phyloP scores from a whole-genome alignment of 2,329 filamentous ascomycete species.

The Xylaria sp. region DNA sequence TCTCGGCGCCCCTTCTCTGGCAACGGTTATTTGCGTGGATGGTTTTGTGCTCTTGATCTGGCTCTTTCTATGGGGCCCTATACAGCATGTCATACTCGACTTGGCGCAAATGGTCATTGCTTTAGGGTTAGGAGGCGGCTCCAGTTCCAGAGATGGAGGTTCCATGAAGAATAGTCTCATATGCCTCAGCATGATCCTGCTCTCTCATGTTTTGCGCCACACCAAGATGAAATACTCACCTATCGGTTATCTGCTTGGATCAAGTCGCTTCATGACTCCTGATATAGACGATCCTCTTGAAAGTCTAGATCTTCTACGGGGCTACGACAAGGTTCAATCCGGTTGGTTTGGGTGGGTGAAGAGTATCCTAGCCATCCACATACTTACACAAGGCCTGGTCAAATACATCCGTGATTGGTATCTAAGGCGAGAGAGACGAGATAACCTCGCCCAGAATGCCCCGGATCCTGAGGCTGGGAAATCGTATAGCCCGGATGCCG shows the following conservation, averaged over 20 bases:
- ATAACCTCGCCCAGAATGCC: slow-evolving; percentile 59
- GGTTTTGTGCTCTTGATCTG: slow-evolving; percentile 84
- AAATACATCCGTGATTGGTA: slow-evolving; percentile 78
- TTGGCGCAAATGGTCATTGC: slow-evolving; percentile 94
- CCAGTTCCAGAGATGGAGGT: slow-evolving; percentile 73
- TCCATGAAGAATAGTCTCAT: slow-evolving; percentile 75
- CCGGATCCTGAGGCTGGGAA: slow-evolving; percentile 74
- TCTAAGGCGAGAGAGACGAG: slow-evolving; percentile 68
- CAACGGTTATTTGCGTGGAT: slow-evolving; percentile 86
- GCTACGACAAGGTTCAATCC: slow-evolving; percentile 64
- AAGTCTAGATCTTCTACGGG: slow-evolving; percentile 51
- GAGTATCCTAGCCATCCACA: slow-evolving; percentile 78
- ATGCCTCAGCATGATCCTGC: slow-evolving; percentile 74
- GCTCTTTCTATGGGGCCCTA: slow-evolving; percentile 86
- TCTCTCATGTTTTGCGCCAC: slow-evolving; percentile 64
- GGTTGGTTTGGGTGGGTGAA: slow-evolving; percentile 73
- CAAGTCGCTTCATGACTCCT: slow-evolving; percentile 58
- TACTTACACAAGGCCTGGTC: slow-evolving; percentile 77
- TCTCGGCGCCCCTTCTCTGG: slow-evolving; percentile 84
- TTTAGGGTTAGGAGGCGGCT: slow-evolving; percentile 86
- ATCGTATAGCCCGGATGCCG: slow-evolving; percentile 54
- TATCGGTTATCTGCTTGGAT: slow-evolving; percentile 59
- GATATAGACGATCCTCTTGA: slow-evolving; percentile 63
- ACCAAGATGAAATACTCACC: slow-evolving; percentile 62
- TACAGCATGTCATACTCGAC: slow-evolving; percentile 89